phyloP scores from a whole-genome alignment of 495 filamentous ascomycete genomes.

The Astrothelium macrocarpum region DNA sequence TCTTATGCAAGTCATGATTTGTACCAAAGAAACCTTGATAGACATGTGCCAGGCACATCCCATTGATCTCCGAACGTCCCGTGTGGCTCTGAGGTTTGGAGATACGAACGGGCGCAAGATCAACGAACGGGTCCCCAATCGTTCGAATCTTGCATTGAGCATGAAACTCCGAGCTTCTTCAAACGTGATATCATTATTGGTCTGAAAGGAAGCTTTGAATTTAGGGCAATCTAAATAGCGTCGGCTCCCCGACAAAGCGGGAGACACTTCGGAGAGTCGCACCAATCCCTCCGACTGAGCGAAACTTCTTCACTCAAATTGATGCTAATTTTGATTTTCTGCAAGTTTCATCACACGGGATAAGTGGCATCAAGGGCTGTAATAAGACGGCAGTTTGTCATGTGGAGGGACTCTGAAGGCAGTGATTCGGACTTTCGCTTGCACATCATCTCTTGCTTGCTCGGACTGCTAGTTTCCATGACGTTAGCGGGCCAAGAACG shows the following conservation, averaged over 20 bases:
- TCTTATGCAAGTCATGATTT: neutral
- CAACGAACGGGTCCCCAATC: neutral
- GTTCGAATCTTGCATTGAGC: neutral
- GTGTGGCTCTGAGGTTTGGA: neutral
- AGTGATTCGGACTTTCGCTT: too few species aligned
- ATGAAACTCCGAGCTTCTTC: neutral
- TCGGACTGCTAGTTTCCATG: too few species aligned
- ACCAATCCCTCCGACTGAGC: neutral
- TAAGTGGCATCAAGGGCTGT: too few species aligned
- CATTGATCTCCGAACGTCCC: neutral
- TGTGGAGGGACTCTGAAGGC: too few species aligned
- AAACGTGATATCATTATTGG: slow-evolving; percentile 1
- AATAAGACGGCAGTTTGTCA: too few species aligned
- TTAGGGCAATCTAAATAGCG: neutral
- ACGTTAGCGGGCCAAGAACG: too few species aligned
- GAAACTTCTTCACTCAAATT: neutral
- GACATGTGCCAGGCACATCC: neutral
- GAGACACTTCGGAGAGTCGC: neutral
- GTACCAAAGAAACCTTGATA: neutral
- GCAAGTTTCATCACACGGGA: too few species aligned
- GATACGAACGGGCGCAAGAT: neutral
- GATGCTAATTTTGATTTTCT: neutral
- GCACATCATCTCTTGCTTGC: too few species aligned
- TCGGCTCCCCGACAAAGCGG: neutral
- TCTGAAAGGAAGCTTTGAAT: neutral